Conservation (phyloP, 306 rosid genomes). For the Acacia acuminata region DNA sequence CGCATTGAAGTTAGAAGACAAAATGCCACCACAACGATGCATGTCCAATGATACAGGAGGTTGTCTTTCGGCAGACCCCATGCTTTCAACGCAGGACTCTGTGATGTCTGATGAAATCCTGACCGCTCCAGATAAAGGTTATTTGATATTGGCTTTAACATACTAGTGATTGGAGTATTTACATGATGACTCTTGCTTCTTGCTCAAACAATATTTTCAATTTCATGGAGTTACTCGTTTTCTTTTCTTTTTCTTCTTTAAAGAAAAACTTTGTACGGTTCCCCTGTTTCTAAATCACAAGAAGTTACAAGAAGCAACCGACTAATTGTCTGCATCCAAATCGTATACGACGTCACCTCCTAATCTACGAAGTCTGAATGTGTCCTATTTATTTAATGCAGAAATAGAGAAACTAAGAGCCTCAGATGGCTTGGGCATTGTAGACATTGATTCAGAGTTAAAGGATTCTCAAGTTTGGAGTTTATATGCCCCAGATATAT, state of each 20-base stretch:
- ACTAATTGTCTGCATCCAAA: neutral
- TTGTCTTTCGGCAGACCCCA: conserved; percentile 30
- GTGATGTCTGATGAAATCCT: too few relatives aligned
- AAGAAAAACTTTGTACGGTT: neutral
- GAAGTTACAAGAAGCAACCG: neutral
- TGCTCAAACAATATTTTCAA: too few relatives aligned
- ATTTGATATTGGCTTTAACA: too few relatives aligned
- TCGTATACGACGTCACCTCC: neutral
- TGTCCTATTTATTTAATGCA: conserved; percentile 34
- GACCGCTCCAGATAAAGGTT: too few relatives aligned
- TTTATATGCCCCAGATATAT: conserved; percentile 59
- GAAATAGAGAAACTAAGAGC: conserved; percentile 39
- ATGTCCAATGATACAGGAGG: conserved; percentile 31
- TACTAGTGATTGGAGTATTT: too few relatives aligned
- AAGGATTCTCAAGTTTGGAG: conserved; percentile 61
- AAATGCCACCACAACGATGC: conserved; percentile 33
- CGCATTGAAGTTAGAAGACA: conserved; percentile 29
- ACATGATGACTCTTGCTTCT: too few relatives aligned
- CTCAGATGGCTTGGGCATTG: conserved; percentile 29
- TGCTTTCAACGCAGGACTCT: conserved; percentile 33
- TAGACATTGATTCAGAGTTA: conserved; percentile 47
- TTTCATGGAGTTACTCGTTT: too few relatives aligned
- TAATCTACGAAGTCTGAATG: conserved; percentile 9
- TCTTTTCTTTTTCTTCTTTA: neutral
- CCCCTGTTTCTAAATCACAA: neutral